Percentiles rank a stretch among this genome's conserved stretches.
Evolutionary conservation across 768 basidiomycete genomes (phyloP).

Genomic region (Rhodotorula toruloides): DNA sequence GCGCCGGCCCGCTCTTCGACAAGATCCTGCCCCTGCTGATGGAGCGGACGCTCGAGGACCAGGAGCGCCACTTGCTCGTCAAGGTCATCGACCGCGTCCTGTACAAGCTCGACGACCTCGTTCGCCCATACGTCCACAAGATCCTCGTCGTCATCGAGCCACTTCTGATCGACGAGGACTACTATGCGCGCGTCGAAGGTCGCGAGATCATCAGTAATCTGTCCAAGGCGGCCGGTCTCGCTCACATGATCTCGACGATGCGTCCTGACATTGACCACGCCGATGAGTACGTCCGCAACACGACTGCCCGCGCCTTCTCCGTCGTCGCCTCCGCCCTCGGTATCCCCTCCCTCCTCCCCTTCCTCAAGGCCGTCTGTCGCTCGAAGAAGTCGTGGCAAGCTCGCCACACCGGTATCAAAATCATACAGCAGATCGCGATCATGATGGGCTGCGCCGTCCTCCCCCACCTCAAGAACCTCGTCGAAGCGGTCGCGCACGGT

Average conservation of each 20-base stretch:
- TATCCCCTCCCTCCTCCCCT: constrained; percentile 93
- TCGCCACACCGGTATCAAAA: constrained; percentile 96
- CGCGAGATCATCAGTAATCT: constrained; percentile 98
- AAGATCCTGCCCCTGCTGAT: constrained; percentile 97
- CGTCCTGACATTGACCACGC: constrained; percentile 99
- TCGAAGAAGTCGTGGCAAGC: constrained; percentile 99
- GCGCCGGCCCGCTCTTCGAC: constrained; percentile 95
- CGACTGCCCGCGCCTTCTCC: constrained; percentile 93
- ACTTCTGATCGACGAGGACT: constrained; percentile 92
- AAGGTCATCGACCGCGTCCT: constrained; percentile 98
- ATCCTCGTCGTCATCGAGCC: constrained; percentile 99
- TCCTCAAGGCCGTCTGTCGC: constrained; percentile 96
- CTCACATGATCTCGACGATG: constrained; percentile 99
- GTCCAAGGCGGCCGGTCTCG: constrained; percentile 96
- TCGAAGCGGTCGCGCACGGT: constrained; percentile 91
- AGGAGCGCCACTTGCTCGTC: constrained; percentile 94
- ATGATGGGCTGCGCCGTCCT: constrained; percentile 99
- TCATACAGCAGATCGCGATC: constrained; percentile 98
- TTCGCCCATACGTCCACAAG: constrained; percentile 98
- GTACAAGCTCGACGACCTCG: constrained; percentile 97
- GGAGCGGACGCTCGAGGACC: constrained; percentile 86
- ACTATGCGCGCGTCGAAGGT: constrained; percentile 62
- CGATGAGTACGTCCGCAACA: constrained; percentile 98
- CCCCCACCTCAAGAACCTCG: constrained; percentile 91
- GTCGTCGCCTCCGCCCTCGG: constrained; percentile 98